Base-by-base conservation (phyloP, 2,329 filamentous ascomycete genomes). In the Cercospora nicotianae region DNA sequence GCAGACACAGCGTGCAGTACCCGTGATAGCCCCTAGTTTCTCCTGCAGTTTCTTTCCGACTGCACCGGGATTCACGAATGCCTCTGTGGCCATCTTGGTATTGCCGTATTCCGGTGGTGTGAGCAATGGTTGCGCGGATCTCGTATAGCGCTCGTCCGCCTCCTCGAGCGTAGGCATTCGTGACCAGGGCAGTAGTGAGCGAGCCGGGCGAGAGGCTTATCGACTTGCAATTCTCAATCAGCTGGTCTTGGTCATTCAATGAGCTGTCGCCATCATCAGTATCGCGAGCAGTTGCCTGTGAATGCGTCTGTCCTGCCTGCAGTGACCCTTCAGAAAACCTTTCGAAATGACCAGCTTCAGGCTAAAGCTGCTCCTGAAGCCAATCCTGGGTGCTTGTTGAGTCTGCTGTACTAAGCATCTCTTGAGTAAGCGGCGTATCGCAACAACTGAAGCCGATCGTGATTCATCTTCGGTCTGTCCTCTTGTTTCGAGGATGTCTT, bases 41-140 rank as follows among this genome's bases (percentile, higher is more conserved):
- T 97, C 90, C 83, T 99, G 95, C 51, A 99, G 89, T 76, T 88
- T 88, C 79, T 90, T 87, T 69, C 94, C 95, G 61, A 90, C 85
- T 45, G 93, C 92, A 66, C 92, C 93, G n/a, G 94, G 92, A 73
- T 89, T 89, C 73, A 97, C 83, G 81, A 99, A 98, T 6, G 94
- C 92, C 69, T 92, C 86, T 39, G 98, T 93, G 33, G 92, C 94
- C 77, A 91, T 91, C 79, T 91, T 90, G 78, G 91, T 94, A 67
- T 84, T 82, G 75, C 90, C 88, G 74, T 89, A 89, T 80, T 95
- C 92, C 74, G 82, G 79, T 42, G 86, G 80, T 55, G 87, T 89
- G 69, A 94, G 86, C 42, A 96, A 83, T 20, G 92, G 90, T 77
- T 91, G 89, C 60, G 95, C 85, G 39, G 89, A 89, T 82, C 93